A percentile compares a stretch with the other conserved stretches of the same genome.
Conservation (phyloP, 305 asterid species). For the Fraxinus dipetala region DNA sequence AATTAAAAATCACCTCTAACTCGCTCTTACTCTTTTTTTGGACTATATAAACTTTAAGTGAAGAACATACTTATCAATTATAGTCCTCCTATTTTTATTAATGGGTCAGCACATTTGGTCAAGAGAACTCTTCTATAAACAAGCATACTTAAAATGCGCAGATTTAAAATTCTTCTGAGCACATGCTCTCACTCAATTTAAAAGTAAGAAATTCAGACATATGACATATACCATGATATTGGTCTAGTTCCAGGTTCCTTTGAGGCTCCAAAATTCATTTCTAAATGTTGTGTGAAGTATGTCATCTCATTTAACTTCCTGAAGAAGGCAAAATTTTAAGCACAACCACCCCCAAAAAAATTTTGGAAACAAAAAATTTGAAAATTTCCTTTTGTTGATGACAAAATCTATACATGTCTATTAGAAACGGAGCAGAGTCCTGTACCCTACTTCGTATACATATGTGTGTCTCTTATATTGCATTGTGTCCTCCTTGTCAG, state of each 20-base stretch:
- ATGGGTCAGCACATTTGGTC: background rate
- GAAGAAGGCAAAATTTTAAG: background rate
- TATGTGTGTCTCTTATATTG: background rate
- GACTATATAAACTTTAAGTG: background rate
- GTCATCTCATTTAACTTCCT: background rate
- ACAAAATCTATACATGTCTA: background rate
- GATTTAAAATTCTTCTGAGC: background rate
- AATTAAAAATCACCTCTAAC: slow-evolving; percentile 24
- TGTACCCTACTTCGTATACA: background rate
- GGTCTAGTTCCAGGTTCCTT: background rate
- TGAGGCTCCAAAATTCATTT: background rate
- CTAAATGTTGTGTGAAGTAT: background rate
- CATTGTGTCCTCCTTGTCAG: background rate
- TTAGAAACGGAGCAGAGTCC: background rate
- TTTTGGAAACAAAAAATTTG: background rate
- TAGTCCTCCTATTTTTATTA: background rate
- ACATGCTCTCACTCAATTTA: background rate
- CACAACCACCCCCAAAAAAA: background rate
- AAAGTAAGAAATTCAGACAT: background rate
- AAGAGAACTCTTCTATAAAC: background rate
- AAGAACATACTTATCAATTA: background rate
- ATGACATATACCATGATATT: background rate
- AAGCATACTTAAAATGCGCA: background rate
- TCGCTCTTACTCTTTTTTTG: background rate
- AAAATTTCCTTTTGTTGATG: background rate